Base-by-base conservation (phyloP, 176 grass and related monocot species). In the Oropetium thomaeum region DNA sequence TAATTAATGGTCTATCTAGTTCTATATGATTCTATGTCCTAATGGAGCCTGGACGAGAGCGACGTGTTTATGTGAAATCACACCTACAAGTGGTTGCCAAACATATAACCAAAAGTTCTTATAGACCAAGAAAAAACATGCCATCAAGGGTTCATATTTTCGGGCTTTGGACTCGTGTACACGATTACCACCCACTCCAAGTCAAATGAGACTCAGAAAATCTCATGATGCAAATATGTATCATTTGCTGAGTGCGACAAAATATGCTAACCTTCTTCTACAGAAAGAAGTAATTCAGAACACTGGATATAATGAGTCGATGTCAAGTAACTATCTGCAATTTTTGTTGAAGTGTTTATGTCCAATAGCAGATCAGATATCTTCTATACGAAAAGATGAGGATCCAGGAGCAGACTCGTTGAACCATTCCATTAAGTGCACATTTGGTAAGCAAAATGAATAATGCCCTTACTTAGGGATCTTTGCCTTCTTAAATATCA, bases 401-500 rank as follows among this genome's bases (percentile, higher is more conserved):
- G 74, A 76, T 63, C 86, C 70, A 30, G 67, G 76, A 63, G 79
- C 82, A 62, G 52, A 84, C 35, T 76, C 78, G 75, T 87, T 87
- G 69, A 71, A 87, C 62, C 61, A 76, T 34, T 44, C 81, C 67
- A 72, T 84, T 28, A 52, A 87, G 4, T 64, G 70, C 28, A 76
- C 2, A 77, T 57, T 81, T 32, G 41, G 53, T 12, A 26, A 13
- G 26, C 13, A 9, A 42, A 14, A 20, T 23, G 10, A 59, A 58
- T 19, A 79, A 69, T 68, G 13, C 19, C 16, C 39, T 27, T 74
- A 33, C 14, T 23, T 26, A 55, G 29, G 63, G 5, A 62, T 55
- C 48, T 76, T 81, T 87, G 43, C 38, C 69, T 76, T 82, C 82
- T 87, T 88, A 74, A 58, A 72, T 47, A n/a, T 69, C 58, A 83